Conservation (phyloP, 441 rosid genomes). For the Populus hybrid region DNA sequence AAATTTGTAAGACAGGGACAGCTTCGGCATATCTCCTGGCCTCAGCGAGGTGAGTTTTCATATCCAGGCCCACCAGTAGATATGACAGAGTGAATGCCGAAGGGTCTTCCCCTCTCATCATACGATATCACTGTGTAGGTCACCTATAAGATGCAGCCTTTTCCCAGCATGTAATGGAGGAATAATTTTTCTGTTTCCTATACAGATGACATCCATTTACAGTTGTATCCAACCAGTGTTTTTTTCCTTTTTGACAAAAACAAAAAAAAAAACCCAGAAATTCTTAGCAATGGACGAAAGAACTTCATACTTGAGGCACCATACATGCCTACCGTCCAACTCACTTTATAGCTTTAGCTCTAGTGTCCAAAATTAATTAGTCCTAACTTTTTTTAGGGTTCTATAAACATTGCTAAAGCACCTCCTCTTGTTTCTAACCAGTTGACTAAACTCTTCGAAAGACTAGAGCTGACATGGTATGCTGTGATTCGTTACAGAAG, state of each 20-base stretch:
- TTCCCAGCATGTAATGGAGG: constrained; percentile 15
- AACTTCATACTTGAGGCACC: not conserved
- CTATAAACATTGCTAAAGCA: not conserved
- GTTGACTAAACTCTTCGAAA: constrained; percentile 19
- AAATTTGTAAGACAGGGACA: constrained; percentile 10
- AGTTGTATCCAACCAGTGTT: constrained; percentile 14
- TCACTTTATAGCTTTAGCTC: not conserved
- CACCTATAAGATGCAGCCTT: constrained; percentile 30
- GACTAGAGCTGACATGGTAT: constrained; percentile 16
- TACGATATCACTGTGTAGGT: constrained; percentile 22
- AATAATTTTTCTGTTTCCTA: constrained; percentile 5
- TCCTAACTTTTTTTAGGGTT: not conserved
- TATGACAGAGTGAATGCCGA: constrained; percentile 6
- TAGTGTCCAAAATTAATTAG: not conserved
- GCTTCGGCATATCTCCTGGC: constrained; percentile 19
- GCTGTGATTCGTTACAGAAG: constrained; percentile 14
- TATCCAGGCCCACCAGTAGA: constrained; percentile 21
- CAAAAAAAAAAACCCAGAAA: not conserved
- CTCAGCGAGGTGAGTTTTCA: constrained; percentile 12
- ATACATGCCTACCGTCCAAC: not conserved
- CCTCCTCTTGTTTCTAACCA: not conserved
- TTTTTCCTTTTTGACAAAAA: not conserved
- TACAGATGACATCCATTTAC: constrained; percentile 4
- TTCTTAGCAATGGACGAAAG: not conserved
- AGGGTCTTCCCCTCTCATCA: constrained; percentile 11